Evolutionary conservation across 2,329 filamentous ascomycete genomes (phyloP).

Genomic region (Penicillium hesseltinei): DNA sequence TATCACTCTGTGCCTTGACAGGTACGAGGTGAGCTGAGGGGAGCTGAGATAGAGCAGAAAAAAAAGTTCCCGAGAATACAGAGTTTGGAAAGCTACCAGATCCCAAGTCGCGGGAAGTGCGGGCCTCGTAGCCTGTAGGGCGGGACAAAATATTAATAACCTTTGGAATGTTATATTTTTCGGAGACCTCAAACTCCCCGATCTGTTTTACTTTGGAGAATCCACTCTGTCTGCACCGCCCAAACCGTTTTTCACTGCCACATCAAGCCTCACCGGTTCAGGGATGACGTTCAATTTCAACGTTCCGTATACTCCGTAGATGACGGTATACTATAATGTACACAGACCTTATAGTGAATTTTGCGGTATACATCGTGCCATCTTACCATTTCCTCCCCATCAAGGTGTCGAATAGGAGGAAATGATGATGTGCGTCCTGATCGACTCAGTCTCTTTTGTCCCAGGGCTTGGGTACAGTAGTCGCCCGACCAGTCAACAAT

Average conservation of each 20-base stretch:
- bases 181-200: constrained; percentile 17
- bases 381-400: neutral
- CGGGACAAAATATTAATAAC: neutral
- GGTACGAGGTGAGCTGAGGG: neutral
- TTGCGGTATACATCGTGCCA: constrained; percentile 9
- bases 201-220: constrained; percentile 18
- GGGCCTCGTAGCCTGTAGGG: neutral
- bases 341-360: neutral
- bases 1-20: neutral
- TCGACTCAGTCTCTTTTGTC: constrained; percentile 17
- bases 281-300: constrained; percentile 1
- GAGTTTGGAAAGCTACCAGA: neutral
- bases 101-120: neutral
- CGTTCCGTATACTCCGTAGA: neutral
- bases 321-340: constrained; percentile 10
- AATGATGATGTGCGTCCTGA: constrained; percentile 23
- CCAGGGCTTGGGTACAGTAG: constrained; percentile 14
- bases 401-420: constrained; percentile 15
- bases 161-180: neutral
- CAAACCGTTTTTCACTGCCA: constrained; percentile 33
- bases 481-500: constrained; percentile 14
- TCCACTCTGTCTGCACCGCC: constrained; percentile 30
- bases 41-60: neutral
- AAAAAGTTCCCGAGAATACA: neutral
- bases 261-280: constrained; percentile 29